These are phyloP conservation scores for Xylaria bambusicola DNA, from an alignment of 495 filamentous ascomycete species.

Conservation along the genomic window DNA sequence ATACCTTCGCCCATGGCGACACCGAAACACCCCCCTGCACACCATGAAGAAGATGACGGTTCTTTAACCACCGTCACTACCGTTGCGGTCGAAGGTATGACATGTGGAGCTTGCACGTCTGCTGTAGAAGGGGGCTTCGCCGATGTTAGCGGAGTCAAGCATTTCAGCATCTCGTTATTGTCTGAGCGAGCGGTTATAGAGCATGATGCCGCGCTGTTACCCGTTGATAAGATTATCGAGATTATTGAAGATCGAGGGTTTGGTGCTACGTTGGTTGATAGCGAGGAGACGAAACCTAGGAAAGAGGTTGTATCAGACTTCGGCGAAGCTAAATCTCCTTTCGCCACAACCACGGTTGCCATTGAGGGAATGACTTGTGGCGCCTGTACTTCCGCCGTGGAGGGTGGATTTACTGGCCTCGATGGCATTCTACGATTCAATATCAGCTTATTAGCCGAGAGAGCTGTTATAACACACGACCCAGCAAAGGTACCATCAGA, in stretches of 20 bases:
- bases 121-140: constrained; percentile 85
- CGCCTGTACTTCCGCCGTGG: constrained; percentile 88
- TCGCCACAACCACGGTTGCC: constrained; percentile 76
- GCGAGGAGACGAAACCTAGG: constrained; percentile 38
- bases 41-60: constrained; percentile 33
- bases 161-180: constrained; percentile 91
- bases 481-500: constrained; percentile 64
- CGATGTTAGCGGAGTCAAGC: constrained; percentile 71
- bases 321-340: constrained; percentile 19
- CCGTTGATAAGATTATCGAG: constrained; percentile 66
- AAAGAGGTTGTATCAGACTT: constrained; percentile 34
- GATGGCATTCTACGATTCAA: constrained; percentile 85
- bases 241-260: constrained; percentile 94
- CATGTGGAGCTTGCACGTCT: constrained; percentile 92
- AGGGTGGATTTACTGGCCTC: constrained; percentile 73
- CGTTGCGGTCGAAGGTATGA: constrained; percentile 90
- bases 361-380: constrained; percentile 99
- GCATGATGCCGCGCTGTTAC: constrained; percentile 73
- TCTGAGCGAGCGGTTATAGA: constrained; percentile 89
- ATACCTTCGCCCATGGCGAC: constrained; percentile 48
- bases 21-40: constrained; percentile 25
- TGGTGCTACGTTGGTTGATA: constrained; percentile 74
- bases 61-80: constrained; percentile 65
- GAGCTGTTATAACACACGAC: constrained; percentile 87
- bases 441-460: constrained; percentile 89